Base-by-base conservation (phyloP, 306 rosid species). In the Corylus heterophylla region DNA sequence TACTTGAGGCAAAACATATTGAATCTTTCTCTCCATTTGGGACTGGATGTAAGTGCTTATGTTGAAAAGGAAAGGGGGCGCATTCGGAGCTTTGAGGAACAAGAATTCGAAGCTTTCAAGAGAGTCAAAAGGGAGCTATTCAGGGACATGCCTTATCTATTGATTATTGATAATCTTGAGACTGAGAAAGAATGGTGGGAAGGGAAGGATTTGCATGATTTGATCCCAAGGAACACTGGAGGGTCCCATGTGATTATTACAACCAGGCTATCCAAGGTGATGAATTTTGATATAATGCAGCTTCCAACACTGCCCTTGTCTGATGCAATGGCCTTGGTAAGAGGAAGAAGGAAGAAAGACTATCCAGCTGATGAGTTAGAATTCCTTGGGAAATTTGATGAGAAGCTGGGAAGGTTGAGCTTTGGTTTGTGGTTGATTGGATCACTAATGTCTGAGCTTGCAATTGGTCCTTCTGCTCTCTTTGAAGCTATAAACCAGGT, bases 161-260 rank as follows among this genome's bases (percentile, higher is more conserved):
- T 94, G 51, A 82, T 94, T 86, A 89, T 94, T 77, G 97, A 94
- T 74, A 90, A 90, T 89, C 96, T 94, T 66, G 97, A 92, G 87
- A 87, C 85, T 18, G 93, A 89, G 82, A 91, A 85, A 80, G 98
- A 92, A 51, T 89, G 96, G 94, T 90, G 92, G 97, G 97, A 92
- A 81, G 96, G 93, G 83, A 90, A 90, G 83, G 90, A 86, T 81
- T 64, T 92, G 49, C 85, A 78, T 73, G 94, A 94, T 82, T 88
- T 92, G 86, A 89, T 92, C 78, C 94, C 98, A 49, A 88, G 91
- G 86, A 88, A 89, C 84, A 81, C 89, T 1, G 97, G 94, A 51
- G 93, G 92, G 49, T 88, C 97, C 37, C 93, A 94, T 84, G 94
- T 94, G 72, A 86, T 94, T 62, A 85, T 94, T 78, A 92, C 98